These are phyloP conservation scores for Pharus latifolius DNA, from an alignment of 176 grass and related monocot genomes.

Conservation along the genomic window DNA sequence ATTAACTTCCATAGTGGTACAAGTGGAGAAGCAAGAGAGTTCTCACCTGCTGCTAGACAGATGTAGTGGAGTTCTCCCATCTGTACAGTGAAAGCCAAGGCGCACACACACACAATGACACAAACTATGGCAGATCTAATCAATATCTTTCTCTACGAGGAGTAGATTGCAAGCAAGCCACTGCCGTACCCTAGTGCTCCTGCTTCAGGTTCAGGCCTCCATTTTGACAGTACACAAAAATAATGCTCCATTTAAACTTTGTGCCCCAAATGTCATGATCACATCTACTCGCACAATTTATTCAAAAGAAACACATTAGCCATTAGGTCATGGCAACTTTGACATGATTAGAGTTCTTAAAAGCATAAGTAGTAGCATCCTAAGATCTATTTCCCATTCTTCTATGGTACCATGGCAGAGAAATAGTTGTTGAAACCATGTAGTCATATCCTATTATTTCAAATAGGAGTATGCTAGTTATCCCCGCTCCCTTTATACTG, in stretches of 20 bases:
- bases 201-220: not conserved
- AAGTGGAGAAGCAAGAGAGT: not conserved
- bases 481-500: no score
- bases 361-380: conserved; percentile 15
- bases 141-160: no score
- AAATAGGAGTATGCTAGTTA: no score
- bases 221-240: not conserved
- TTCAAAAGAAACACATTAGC: conserved; percentile 2
- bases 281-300: conserved; percentile 10
- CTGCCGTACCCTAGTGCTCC: not conserved
- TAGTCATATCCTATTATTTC: not conserved
- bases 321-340: conserved; percentile 15
- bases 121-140: conserved; percentile 5
- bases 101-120: no score
- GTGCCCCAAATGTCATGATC: conserved; percentile 20
- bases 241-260: not conserved
- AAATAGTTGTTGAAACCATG: not conserved
- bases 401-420: not conserved
- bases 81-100: not conserved
- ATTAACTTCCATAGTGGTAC: conserved; percentile 17
- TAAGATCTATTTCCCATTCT: not conserved
- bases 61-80: conserved; percentile 37
- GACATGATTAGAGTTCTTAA: conserved; percentile 32
- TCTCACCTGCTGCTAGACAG: conserved; percentile 6
- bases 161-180: conserved; percentile 35